phyloP scores from a whole-genome alignment of 2,329 filamentous ascomycete genomes.

The Graphilbum ipis-grandicollis region DNA sequence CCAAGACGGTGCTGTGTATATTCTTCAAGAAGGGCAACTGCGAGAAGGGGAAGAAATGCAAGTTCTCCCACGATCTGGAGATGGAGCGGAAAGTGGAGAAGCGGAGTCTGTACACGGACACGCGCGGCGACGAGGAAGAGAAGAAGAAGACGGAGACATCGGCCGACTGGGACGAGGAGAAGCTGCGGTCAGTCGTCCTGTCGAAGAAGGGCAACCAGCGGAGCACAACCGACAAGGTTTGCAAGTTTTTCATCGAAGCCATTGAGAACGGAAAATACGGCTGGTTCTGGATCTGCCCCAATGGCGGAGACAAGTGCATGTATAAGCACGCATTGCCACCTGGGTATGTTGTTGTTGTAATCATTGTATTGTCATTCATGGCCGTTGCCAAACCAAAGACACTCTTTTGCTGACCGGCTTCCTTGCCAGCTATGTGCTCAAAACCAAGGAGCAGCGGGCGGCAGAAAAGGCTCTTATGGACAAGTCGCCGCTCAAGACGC shows the following conservation, averaged over 20 bases:
- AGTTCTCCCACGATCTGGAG: constrained; percentile 84
- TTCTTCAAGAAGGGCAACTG: constrained; percentile 97
- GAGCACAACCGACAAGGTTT: constrained; percentile 94
- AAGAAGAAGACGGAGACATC: constrained; percentile 84
- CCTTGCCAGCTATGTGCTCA: constrained; percentile 65
- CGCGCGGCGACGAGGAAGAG: constrained; percentile 53
- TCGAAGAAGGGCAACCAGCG: constrained; percentile 96
- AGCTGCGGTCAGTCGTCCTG: constrained; percentile 73
- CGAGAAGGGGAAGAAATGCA: constrained; percentile 95
- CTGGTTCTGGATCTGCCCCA: constrained; percentile 98
- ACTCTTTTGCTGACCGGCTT: no score
- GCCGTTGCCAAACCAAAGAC: no score
- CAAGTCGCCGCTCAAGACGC: constrained; percentile 83
- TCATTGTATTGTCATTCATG: no score
- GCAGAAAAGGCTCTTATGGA: constrained; percentile 92
- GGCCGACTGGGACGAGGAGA: constrained; percentile 95
- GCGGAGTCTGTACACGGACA: constrained; percentile 79
- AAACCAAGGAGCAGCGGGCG: constrained; percentile 91
- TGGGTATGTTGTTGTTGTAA: constrained; percentile 44
- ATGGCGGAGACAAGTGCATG: constrained; percentile 95
- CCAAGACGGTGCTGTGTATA: constrained; percentile 90
- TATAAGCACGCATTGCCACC: constrained; percentile 91
- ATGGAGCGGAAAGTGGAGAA: constrained; percentile 88
- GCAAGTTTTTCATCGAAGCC: constrained; percentile 94
- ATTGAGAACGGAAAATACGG: constrained; percentile 98